A percentile compares a stretch with the other conserved stretches of the same genome.
phyloP scores from a whole-genome alignment of 345 rosid genomes.

The Melaleuca alternifolia region DNA sequence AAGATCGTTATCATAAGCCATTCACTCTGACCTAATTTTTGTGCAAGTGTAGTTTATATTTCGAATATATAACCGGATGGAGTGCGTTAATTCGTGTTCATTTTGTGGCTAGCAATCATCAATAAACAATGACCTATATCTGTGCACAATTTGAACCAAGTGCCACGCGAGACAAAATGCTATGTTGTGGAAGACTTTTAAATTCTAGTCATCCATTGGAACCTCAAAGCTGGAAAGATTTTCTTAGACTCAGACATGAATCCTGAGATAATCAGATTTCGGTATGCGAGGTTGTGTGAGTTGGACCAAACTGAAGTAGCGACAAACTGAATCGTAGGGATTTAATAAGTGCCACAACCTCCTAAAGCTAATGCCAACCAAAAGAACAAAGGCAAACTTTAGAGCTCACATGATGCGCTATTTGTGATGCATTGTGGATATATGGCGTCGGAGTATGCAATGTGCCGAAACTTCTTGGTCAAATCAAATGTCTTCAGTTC shows the following conservation, averaged over 20 bases:
- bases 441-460: conserved; percentile 38
- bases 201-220: conserved; percentile 29
- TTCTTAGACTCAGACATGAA: conserved; percentile 28
- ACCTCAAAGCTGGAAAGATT: conserved; percentile 34
- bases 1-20: too few species aligned
- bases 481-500: conserved; percentile 44
- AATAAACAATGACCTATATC: too few species aligned
- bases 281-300: conserved; percentile 31
- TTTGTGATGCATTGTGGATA: conserved; percentile 22
- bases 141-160: too few species aligned
- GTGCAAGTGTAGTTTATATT: too few species aligned
- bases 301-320: conserved; percentile 23
- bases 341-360: conserved; percentile 14
- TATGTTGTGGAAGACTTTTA: conserved; percentile 39
- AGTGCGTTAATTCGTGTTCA: too few species aligned
- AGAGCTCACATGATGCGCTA: too few species aligned
- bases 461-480: conserved; percentile 34
- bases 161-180: too few species aligned
- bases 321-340: conserved; percentile 28
- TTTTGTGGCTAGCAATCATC: too few species aligned
- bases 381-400: not conserved
- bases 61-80: too few species aligned
- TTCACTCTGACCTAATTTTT: too few species aligned
- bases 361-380: not conserved
- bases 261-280: conserved; percentile 35